A percentile compares a stretch with the other conserved stretches of the same genome.
Evolutionary conservation across 106 monocot species (phyloP).

Genomic region (Dioscorea zingiberensis): DNA sequence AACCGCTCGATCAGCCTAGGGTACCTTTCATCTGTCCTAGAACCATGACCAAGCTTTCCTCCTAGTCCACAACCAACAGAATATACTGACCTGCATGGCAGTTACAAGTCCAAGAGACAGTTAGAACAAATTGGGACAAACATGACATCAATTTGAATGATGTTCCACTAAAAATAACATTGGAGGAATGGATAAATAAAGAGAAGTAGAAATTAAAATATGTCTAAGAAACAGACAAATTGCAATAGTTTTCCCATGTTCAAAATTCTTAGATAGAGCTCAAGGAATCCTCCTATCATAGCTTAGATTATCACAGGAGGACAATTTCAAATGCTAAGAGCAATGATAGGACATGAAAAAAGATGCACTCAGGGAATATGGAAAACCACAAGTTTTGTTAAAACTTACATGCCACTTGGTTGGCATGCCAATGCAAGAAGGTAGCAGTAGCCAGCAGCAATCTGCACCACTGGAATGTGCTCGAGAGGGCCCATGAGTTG

Average conservation of each 20-base stretch:
- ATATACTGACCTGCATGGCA: conserved; percentile 78
- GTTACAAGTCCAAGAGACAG: not conserved
- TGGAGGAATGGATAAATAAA: too few relatives aligned
- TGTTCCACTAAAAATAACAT: too few relatives aligned
- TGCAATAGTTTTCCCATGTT: too few relatives aligned
- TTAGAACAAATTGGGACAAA: too few relatives aligned
- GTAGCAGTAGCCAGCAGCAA: conserved; percentile 99
- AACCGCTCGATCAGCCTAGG: conserved; percentile 81
- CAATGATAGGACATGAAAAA: too few relatives aligned
- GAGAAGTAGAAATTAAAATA: too few relatives aligned
- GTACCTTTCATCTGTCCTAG: conserved; percentile 76
- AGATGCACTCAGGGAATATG: not conserved
- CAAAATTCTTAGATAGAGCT: too few relatives aligned
- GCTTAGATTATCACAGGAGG: too few relatives aligned
- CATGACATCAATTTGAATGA: too few relatives aligned
- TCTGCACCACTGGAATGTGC: conserved; percentile 87
- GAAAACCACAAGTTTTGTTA: not conserved
- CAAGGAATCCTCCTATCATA: too few relatives aligned
- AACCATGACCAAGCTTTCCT: conserved; percentile 95
- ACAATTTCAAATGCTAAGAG: too few relatives aligned
- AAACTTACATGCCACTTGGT: conserved; percentile 90
- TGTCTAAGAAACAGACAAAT: too few relatives aligned
- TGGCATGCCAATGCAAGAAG: conserved; percentile 79
- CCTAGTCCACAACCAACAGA: conserved; percentile 97
- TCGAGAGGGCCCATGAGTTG: conserved; percentile 69